Evolutionary conservation across 140 eudicot genomes (phyloP).

Genomic region (Stevia rebaudiana): DNA sequence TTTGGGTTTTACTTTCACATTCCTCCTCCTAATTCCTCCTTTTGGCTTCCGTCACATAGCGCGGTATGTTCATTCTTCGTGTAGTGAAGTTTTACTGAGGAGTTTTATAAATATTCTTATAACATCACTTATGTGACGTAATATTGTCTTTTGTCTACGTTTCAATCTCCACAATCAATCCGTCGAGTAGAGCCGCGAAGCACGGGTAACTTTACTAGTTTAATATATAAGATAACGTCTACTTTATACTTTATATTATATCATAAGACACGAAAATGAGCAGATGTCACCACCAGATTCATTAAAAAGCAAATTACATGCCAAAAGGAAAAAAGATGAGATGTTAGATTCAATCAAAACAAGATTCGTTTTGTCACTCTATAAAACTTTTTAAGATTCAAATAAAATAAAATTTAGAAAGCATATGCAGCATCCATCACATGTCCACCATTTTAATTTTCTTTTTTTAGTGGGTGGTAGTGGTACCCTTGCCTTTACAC

Average conservation of each 20-base stretch:
- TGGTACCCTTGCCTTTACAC: constrained; percentile 63
- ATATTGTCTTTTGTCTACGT: no score
- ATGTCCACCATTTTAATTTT: constrained; percentile 11
- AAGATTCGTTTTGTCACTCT: constrained; percentile 16
- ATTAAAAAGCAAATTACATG: constrained; percentile 26
- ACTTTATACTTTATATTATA: constrained; percentile 3
- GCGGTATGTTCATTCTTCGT: no score
- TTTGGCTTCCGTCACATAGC: no score
- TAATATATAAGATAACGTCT: not conserved
- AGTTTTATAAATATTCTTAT: no score
- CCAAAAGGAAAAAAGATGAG: constrained; percentile 17
- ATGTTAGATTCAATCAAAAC: constrained; percentile 14
- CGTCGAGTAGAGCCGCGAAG: no score
- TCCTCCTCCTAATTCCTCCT: no score
- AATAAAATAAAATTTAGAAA: constrained; percentile 17
- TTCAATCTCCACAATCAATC: no score
- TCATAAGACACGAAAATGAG: no score
- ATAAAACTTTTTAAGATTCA: constrained; percentile 7
- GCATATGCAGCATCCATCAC: not conserved
- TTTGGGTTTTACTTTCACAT: no score
- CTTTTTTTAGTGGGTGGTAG: constrained; percentile 8
- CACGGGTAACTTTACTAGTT: no score
- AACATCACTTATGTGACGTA: no score
- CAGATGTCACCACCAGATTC: constrained; percentile 20
- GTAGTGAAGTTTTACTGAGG: no score